Conservation (phyloP, 805 yeast genomes). For the Saccharomycopsis sp. region DNA sequence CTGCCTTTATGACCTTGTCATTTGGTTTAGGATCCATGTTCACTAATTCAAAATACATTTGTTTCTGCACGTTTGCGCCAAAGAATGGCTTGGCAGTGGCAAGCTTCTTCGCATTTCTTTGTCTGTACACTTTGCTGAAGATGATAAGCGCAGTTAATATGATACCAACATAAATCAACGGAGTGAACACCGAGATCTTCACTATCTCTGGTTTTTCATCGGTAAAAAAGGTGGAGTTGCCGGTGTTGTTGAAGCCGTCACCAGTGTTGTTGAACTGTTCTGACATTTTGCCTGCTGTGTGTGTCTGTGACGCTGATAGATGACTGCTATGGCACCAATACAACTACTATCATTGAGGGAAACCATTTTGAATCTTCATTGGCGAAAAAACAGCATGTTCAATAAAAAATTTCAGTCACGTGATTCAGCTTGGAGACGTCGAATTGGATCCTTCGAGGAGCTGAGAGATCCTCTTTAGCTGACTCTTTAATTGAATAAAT, state of each 20-base stretch:
- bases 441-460: too few relatives aligned
- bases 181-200: slow-evolving; percentile 57
- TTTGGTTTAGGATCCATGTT: slow-evolving; percentile 56
- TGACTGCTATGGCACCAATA: too few relatives aligned
- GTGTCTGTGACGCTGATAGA: not conserved
- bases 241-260: not conserved
- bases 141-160: slow-evolving; percentile 57
- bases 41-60: slow-evolving; percentile 52
- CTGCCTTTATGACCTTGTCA: slow-evolving; percentile 69
- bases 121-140: slow-evolving; percentile 65
- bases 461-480: too few relatives aligned
- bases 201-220: slow-evolving; percentile 2
- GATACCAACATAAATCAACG: slow-evolving; percentile 67
- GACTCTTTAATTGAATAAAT: too few relatives aligned
- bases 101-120: slow-evolving; percentile 42
- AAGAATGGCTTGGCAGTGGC: slow-evolving; percentile 67
- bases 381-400: too few relatives aligned
- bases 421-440: too few relatives aligned
- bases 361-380: too few relatives aligned
- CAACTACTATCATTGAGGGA: too few relatives aligned
- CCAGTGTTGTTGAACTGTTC: not conserved
- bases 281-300: not conserved
- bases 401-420: too few relatives aligned
- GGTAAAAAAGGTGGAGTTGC: not conserved
- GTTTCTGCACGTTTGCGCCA: slow-evolving; percentile 57